These are phyloP conservation scores for Colletotrichum shisoi DNA, from an alignment of 2,329 filamentous ascomycete species.

Conservation along the genomic window DNA sequence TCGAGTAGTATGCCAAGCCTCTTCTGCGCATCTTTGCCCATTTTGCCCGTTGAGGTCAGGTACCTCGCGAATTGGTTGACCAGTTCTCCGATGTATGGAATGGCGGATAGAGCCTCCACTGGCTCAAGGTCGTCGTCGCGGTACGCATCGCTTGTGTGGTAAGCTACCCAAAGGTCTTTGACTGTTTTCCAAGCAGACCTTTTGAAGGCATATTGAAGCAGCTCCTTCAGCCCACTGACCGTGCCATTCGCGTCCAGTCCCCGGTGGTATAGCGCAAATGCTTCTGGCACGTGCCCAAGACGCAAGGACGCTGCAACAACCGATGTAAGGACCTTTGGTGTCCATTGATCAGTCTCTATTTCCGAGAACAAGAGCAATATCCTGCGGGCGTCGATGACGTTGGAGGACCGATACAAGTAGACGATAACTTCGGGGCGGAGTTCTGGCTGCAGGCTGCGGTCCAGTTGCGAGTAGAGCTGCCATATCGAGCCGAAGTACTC, in stretches of 20 bases:
- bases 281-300: slow-evolving; percentile 50
- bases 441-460: slow-evolving; percentile 44
- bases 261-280: slow-evolving; percentile 52
- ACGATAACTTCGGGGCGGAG: slow-evolving; percentile 49
- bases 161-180: slow-evolving; percentile 51
- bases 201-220: slow-evolving; percentile 54
- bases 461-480: slow-evolving; percentile 53
- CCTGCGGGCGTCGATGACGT: slow-evolving; percentile 56
- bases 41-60: neutral
- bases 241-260: slow-evolving; percentile 49
- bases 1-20: slow-evolving; percentile 44
- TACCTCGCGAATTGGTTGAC: slow-evolving; percentile 47
- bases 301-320: slow-evolving; percentile 55
- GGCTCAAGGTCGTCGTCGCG: neutral
- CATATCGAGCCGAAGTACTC: slow-evolving; percentile 54
- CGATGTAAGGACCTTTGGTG: slow-evolving; percentile 50
- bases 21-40: neutral
- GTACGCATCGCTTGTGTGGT: slow-evolving; percentile 40
- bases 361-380: slow-evolving; percentile 56
- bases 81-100: slow-evolving; percentile 45
- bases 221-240: slow-evolving; percentile 54
- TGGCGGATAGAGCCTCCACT: slow-evolving; percentile 15
- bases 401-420: slow-evolving; percentile 55
- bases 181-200: slow-evolving; percentile 49
- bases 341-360: slow-evolving; percentile 51